These are phyloP conservation scores for Handroanthus guayacan DNA, from an alignment of 257 asterid species.

Conservation along the genomic window DNA sequence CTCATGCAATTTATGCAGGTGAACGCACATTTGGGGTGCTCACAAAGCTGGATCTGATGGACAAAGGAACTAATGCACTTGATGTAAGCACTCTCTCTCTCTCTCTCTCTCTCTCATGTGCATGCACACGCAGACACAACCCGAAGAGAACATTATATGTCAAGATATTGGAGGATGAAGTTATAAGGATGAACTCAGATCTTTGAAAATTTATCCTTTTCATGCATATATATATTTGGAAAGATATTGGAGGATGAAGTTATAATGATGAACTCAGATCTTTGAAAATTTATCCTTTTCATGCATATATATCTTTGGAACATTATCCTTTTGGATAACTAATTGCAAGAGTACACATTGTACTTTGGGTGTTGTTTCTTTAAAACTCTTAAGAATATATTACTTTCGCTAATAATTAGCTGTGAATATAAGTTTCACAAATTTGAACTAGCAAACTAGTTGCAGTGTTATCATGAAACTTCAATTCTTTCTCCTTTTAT, in stretches of 20 bases:
- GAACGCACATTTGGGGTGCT: conserved; percentile 96
- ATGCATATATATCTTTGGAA: not conserved
- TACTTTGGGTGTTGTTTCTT: not conserved
- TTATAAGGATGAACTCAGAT: not conserved
- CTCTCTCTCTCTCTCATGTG: conserved; percentile 5
- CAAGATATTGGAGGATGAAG: not conserved
- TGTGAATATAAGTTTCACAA: conserved; percentile 1
- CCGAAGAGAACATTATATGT: not conserved
- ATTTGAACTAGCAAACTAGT: not conserved
- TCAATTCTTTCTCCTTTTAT: not conserved
- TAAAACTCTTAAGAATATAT: not conserved
- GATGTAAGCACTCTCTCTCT: conserved; percentile 59
- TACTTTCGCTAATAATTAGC: not conserved
- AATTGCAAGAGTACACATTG: not conserved
- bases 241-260: not conserved
- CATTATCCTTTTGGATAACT: conserved; percentile 5
- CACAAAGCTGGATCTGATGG: conserved; percentile 95
- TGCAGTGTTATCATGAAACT: not conserved
- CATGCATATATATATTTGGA: no score
- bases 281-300: conserved; percentile 1
- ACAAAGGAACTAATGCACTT: conserved; percentile 90
- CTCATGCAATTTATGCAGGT: conserved; percentile 55
- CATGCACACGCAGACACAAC: not conserved
- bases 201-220: conserved; percentile 2
- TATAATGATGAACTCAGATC: not conserved